Percentiles rank a stretch among this genome's conserved stretches.
These are phyloP conservation scores for Begonia peltatifolia DNA, from an alignment of 306 rosid species.

Conservation along the genomic window DNA sequence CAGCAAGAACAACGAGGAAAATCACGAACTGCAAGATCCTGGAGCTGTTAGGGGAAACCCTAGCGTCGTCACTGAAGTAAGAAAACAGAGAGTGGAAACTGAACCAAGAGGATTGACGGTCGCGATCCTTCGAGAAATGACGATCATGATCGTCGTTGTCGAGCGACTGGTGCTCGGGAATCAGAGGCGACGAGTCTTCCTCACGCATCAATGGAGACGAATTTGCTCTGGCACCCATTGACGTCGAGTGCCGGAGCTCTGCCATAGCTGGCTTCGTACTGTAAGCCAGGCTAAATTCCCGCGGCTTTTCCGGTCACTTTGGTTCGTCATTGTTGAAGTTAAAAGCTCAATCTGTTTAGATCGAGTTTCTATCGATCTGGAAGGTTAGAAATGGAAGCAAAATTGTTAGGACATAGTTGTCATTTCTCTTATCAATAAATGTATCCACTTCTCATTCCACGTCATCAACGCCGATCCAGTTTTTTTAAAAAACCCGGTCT, in stretches of 20 bases:
- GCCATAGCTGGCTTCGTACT: conserved; percentile 61
- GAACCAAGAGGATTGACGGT: conserved; percentile 36
- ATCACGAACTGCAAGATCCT: conserved; percentile 48
- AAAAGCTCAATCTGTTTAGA: no score
- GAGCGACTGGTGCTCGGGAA: conserved; percentile 27
- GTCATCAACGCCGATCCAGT: no score
- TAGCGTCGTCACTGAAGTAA: conserved; percentile 55
- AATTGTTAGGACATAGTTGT: no score
- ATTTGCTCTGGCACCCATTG: conserved; percentile 53
- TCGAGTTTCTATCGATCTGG: no score
- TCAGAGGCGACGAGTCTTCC: conserved; percentile 48
- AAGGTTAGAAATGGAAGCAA: no score
- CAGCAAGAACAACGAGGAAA: conserved; percentile 31
- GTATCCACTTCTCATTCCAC: no score
- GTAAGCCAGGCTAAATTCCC: conserved; percentile 15
- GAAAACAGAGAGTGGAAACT: conserved; percentile 23
- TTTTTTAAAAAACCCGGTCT: no score
- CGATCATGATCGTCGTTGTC: conserved; percentile 60
- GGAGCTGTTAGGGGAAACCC: conserved; percentile 54
- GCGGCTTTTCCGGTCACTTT: no score
- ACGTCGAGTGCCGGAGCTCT: conserved; percentile 71
- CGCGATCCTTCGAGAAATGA: conserved; percentile 63
- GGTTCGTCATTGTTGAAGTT: no score
- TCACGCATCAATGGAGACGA: conserved; percentile 92
- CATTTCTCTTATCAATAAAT: no score